phyloP scores from a whole-genome alignment of 768 basidiomycete genomes.

The Lactarius akahatsu region DNA sequence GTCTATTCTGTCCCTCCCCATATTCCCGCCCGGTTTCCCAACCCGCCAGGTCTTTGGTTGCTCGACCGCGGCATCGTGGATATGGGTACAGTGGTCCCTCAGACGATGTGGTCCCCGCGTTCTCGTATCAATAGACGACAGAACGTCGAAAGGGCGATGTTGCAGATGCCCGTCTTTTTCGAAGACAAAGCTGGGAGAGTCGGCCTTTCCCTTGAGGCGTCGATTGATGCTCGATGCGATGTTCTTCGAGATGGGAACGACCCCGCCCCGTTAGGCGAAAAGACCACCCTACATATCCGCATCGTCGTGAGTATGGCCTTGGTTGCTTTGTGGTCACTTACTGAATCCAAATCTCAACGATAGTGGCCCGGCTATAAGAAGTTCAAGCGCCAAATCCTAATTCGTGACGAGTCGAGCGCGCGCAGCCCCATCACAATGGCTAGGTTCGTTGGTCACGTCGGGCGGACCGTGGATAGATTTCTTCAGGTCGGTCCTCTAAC shows the following conservation, averaged over 20 bases:
- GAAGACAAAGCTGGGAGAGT: background rate
- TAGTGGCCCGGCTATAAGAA: slow-evolving; percentile 1
- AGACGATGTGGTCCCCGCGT: background rate
- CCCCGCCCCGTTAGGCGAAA: background rate
- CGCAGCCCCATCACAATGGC: slow-evolving; percentile 2
- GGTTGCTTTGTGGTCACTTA: background rate
- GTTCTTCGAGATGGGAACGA: background rate
- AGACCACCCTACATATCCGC: background rate
- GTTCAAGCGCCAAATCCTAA: slow-evolving; percentile 2
- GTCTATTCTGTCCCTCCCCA: background rate
- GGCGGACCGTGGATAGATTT: background rate
- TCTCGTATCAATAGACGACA: background rate
- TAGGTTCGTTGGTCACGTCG: background rate
- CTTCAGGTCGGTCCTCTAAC: background rate
- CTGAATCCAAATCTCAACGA: background rate
- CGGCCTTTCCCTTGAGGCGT: background rate
- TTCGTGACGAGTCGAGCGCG: background rate
- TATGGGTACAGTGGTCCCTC: background rate
- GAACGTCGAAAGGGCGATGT: background rate
- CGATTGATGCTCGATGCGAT: background rate
- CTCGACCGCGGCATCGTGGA: slow-evolving; percentile 1
- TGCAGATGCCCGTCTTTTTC: background rate
- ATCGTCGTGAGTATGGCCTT: background rate
- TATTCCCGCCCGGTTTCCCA: background rate
- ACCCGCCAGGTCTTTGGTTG: background rate